Base-by-base conservation (phyloP, 73 alveolate species). In the Paraurostyla sp. region DNA sequence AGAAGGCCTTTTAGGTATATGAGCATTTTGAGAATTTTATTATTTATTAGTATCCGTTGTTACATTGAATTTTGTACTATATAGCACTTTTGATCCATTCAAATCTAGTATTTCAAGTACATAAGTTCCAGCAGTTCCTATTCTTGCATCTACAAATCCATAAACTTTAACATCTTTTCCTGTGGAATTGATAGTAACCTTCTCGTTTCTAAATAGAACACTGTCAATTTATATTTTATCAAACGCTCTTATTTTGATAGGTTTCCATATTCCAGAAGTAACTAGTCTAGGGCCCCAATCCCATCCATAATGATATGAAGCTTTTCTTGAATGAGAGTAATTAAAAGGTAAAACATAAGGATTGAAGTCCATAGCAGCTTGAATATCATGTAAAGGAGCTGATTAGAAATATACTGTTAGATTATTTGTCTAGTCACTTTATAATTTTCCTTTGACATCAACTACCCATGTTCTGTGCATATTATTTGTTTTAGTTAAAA, bases 241-340 rank as follows among this genome's bases (percentile, higher is more conserved):
- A 50, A 41, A 88, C 29, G 80, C 35, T 54, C 88, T 82, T 7
- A 91, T 41, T 40, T 87, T 85, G 29, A 89, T 90, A 29, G 87
- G 92, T 56, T 88, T 87, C 96, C 96, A 92, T 20, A 92, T 88
- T 27, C 96, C 96, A 76, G 85, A 57, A 25, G 96, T 92, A 0
- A 92, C 96, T 1, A 92, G 51, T 40, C 96, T 76, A 7, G 96
- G 96, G 32, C 96, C 96, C 96, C 96, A 92, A 80, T 92, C 96
- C 96, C 96, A 92, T 6, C 96, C 96, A 54, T 92, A 92, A 22
- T 92, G 76, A 80, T 92, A 92, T 25, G 96, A 93, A 0, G 94
- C 92, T 68, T 92, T 92, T 80, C 96, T 76, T 16, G 94, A 87
- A 62, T 85, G 78, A 15, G 96, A 65, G 82, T 87, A 91, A 57